Evolutionary conservation across 169 alveolate species (phyloP), one percentile per base, ranked within the genome.

Genomic region (Plasmodium malariae): DNA sequence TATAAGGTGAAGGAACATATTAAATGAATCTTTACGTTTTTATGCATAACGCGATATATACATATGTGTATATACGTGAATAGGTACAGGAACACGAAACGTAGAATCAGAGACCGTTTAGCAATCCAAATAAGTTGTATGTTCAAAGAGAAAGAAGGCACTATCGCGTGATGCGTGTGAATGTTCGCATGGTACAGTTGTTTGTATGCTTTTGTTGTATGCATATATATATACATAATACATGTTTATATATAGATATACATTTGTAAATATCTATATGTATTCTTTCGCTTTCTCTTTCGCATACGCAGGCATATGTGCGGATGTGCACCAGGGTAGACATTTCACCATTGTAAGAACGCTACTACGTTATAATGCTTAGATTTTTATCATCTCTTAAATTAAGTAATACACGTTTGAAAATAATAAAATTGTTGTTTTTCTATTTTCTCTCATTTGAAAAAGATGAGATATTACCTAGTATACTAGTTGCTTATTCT

Each of bases 361-460:
- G 2, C 19, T 37, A 48, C 65, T 32, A 26, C 17, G 48, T 49
- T 34, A 80, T 80, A 80, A 80, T 80, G 90, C 69, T 54, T 17
- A 36, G 34, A 65, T 54, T 70, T 37, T 65, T 17, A 2, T 7
- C 26, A 48, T 54, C 19, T 45, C 5, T 6, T 26, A 26, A 59
- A 80, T 48, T 80, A 26, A 80, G 43, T 14, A 68, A 37, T 49
- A 43, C 51, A 24, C 67, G 28, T 45, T 21, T 43, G 34, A 80
- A 80, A 68, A 69, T 67, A 80, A 30, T 80, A 65, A 80, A 51
- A 67, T 28, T 80, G 28, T 21, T 80, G 21, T 65, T 49, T 80
- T 65, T 80, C 0, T 80, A 51, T 68, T 80, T 67, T 28, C 43
- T 80, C 28, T 1, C 37, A 32, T 54, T 51, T 74, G 37, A 51